A percentile compares a stretch with the other conserved stretches of the same genome.
phyloP scores from a whole-genome alignment of 2,329 filamentous ascomycete genomes.

The Lojkania enalia region DNA sequence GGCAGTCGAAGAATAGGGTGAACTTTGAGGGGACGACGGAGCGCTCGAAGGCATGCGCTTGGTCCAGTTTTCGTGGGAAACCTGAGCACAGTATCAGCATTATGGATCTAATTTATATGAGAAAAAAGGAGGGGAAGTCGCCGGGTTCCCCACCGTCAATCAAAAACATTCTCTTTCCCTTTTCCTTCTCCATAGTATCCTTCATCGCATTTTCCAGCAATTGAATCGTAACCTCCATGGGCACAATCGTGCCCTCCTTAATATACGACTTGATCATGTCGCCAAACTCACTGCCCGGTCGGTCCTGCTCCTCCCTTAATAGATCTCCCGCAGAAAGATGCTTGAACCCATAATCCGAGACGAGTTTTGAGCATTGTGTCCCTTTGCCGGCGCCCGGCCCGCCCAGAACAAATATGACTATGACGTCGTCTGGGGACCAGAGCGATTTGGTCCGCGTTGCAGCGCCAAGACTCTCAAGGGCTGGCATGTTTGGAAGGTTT shows the following conservation, averaged over 20 bases:
- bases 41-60: constrained; percentile 91
- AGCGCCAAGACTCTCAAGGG: constrained; percentile 44
- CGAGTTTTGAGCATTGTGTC: constrained; percentile 89
- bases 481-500: constrained; percentile 36
- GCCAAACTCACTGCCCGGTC: constrained; percentile 84
- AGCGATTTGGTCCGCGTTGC: constrained; percentile 62
- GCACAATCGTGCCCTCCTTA: constrained; percentile 91
- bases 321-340: constrained; percentile 94
- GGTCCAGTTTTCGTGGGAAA: constrained; percentile 96
- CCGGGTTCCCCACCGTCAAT: constrained; percentile 57
- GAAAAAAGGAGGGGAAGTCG: background rate
- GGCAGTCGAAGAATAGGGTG: constrained; percentile 92
- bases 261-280: constrained; percentile 92
- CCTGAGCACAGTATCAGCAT: constrained; percentile 49
- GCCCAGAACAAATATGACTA: constrained; percentile 95
- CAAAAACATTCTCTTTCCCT: constrained; percentile 71
- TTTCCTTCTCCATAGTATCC: constrained; percentile 61
- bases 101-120: background rate
- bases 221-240: constrained; percentile 97
- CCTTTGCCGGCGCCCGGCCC: constrained; percentile 96
- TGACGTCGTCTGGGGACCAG: constrained; percentile 76
- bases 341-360: constrained; percentile 84
- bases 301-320: constrained; percentile 88
- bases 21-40: constrained; percentile 80
- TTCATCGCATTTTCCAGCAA: constrained; percentile 93